These are phyloP conservation scores for Chloris gayana DNA, from an alignment of 176 grass and related monocot genomes.

Conservation along the genomic window DNA sequence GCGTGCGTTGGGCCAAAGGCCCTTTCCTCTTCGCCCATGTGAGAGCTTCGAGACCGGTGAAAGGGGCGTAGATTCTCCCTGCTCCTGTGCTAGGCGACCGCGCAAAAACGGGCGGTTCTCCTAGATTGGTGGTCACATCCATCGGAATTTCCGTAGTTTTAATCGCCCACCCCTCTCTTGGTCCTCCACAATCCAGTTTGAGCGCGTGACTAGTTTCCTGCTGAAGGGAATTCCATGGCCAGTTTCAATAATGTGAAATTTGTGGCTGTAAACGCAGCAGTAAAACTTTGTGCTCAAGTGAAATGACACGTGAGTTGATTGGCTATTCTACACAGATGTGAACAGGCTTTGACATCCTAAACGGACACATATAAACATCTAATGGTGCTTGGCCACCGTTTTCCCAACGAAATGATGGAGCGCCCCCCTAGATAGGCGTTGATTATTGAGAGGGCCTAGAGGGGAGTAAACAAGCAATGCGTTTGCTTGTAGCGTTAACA, in stretches of 20 bases:
- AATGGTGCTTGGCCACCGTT: not conserved
- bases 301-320: too few relatives aligned
- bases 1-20: not conserved
- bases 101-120: constrained; percentile 21
- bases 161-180: not conserved
- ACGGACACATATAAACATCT: too few relatives aligned
- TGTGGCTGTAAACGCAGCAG: not conserved
- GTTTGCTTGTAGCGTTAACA: constrained; percentile 22
- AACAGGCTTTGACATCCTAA: too few relatives aligned
- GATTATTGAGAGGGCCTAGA: constrained; percentile 21
- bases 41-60: constrained; percentile 46
- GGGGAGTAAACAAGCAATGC: constrained; percentile 43
- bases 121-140: constrained; percentile 24
- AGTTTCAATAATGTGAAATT: not conserved
- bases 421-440: constrained; percentile 30
- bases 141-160: constrained; percentile 6
- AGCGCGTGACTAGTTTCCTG: too few relatives aligned
- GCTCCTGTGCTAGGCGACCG: constrained; percentile 38
- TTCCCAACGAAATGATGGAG: constrained; percentile 42
- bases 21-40: constrained; percentile 32
- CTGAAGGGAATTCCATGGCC: not conserved
- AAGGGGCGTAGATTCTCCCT: constrained; percentile 47
- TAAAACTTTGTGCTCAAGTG: not conserved
- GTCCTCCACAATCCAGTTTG: not conserved
- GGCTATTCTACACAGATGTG: too few relatives aligned